phyloP scores from a whole-genome alignment of 2,329 filamentous ascomycete genomes.

The Hymenotorrendiella dingleyae region DNA sequence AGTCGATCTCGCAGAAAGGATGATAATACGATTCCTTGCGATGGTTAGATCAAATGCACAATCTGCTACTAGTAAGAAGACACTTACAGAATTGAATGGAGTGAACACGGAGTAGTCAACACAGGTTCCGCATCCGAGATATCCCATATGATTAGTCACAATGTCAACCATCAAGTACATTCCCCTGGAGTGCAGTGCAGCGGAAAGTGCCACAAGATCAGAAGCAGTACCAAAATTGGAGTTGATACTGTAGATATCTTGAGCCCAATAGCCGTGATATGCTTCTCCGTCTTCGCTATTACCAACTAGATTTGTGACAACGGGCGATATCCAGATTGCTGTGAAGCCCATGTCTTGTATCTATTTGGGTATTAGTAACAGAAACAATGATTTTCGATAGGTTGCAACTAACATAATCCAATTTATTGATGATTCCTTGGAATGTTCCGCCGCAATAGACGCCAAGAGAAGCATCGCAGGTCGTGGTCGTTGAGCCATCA shows the following conservation, averaged over 20 bases:
- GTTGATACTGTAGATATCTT: conserved; percentile 41
- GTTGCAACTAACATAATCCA: conserved; percentile 41
- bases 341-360: conserved; percentile 8
- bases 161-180: conserved; percentile 43
- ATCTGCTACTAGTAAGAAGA: no score
- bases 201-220: conserved; percentile 39
- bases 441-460: conserved; percentile 45
- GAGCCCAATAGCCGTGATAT: conserved; percentile 45
- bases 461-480: conserved; percentile 18
- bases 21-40: no score
- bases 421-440: conserved; percentile 40
- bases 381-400: background rate
- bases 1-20: no score
- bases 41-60: no score
- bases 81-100: conserved; percentile 21
- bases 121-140: conserved; percentile 5
- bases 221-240: conserved; percentile 39
- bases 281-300: conserved; percentile 32
- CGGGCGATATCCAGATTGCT: conserved; percentile 34
- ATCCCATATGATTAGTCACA: conserved; percentile 42
- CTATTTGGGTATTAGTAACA: no score
- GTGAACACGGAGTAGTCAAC: conserved; percentile 16
- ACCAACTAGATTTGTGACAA: conserved; percentile 34
- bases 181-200: conserved; percentile 33
- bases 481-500: background rate